These are phyloP conservation scores for Apostasia shenzhenica DNA, from an alignment of 106 monocot species.

Conservation along the genomic window DNA sequence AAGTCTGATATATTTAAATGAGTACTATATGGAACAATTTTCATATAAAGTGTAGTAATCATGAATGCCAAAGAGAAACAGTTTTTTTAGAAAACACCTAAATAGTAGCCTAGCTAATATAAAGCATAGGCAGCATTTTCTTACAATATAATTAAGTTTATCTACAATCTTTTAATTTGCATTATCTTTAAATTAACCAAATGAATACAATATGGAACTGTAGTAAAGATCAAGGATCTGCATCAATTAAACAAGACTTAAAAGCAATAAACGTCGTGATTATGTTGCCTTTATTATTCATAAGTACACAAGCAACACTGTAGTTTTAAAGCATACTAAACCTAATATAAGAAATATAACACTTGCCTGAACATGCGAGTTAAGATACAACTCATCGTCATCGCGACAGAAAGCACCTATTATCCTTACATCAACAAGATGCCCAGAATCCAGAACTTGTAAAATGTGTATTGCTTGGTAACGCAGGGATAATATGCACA, in stretches of 20 bases:
- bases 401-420: constrained; percentile 84
- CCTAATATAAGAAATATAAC: neutral
- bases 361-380: constrained; percentile 68
- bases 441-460: constrained; percentile 87
- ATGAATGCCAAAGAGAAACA: too few relatives aligned
- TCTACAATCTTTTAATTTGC: too few relatives aligned
- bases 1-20: too few relatives aligned
- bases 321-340: neutral
- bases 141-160: too few relatives aligned
- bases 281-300: neutral
- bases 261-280: too few relatives aligned
- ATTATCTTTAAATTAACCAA: too few relatives aligned
- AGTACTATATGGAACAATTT: too few relatives aligned
- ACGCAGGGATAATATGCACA: constrained; percentile 81
- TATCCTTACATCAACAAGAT: constrained; percentile 73
- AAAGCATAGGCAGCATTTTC: too few relatives aligned
- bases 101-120: too few relatives aligned
- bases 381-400: constrained; percentile 90
- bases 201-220: neutral
- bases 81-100: too few relatives aligned
- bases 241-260: neutral
- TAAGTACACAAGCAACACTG: neutral
- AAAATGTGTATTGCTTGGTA: constrained; percentile 91
- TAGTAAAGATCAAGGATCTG: neutral
- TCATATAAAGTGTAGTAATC: too few relatives aligned